Base-by-base conservation (phyloP, 2,329 filamentous ascomycete species). In the Aspergillus nomiae region DNA sequence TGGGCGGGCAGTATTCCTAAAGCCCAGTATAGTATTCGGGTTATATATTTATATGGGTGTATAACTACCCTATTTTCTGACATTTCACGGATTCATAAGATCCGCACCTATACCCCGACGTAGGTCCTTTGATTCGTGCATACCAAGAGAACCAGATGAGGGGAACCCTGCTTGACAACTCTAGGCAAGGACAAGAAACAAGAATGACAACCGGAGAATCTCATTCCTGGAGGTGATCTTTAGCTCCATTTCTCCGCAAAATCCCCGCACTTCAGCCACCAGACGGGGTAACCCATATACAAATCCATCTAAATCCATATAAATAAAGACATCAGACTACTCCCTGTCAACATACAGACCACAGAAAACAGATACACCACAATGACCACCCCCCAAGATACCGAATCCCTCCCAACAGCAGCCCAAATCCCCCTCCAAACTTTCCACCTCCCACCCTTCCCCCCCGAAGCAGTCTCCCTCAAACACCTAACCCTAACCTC, bases 391-490 rank as follows among this genome's bases (percentile, higher is more conserved):
- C 12, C 34, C 19, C 19, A 19, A 16, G 50, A 53, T 3, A 2
- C 48, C 14, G 28, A 51, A 28, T 21, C 28, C 28, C 16, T 36
- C n/a, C 30, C 51, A 14, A 54, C 51, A 12, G 51, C 51, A 1
- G 51, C 51, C 51, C 51, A 54, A 36, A 54, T 54, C 32, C 30
- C 51, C 19, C 30, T 54, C 51, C 51, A 54, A 54, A 36, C 19
- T 30, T 54, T 54, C 51, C 16, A 54, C 12, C 51, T 54, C 10
- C 51, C 51, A 5, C 0, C 19, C 3, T 54, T 54, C n/a, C 51
- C 51, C 50, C 9, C 4, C 16, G 51, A 54, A 54, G 51, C 51
- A 32, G n/a, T 30, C 19, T 24, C 24, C 30, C 51, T 54, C 9
- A n/a, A 54, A 54, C 30, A 24, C 51, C n/a, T 54, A 24, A 54